Percentiles rank a stretch among this genome's conserved stretches.
Conservation (phyloP, 129 eudicot genomes). For the Flaveria brownii region DNA sequence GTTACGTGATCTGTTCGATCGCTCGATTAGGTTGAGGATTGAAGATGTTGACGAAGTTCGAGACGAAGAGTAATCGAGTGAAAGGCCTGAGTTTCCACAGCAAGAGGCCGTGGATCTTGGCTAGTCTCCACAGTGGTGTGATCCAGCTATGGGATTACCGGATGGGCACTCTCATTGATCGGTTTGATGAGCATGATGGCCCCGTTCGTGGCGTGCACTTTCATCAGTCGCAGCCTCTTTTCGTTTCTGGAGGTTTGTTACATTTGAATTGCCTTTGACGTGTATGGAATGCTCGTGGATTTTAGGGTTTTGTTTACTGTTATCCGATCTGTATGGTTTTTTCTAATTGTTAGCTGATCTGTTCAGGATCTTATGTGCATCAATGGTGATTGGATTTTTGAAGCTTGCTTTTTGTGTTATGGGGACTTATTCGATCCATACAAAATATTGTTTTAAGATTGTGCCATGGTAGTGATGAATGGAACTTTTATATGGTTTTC, state of each 20-base stretch:
- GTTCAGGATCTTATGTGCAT: too few relatives aligned
- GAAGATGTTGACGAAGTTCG: conserved; percentile 40
- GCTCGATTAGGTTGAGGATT: conserved; percentile 25
- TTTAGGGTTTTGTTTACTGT: conserved; percentile 11
- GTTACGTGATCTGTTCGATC: conserved; percentile 10
- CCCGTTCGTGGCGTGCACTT: conserved; percentile 91
- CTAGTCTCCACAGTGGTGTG: conserved; percentile 48
- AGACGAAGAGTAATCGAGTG: conserved; percentile 44
- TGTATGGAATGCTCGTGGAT: conserved; percentile 8
- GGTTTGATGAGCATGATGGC: conserved; percentile 81
- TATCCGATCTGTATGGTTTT: conserved; percentile 11
- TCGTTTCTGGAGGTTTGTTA: conserved; percentile 75
- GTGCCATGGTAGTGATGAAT: conserved; percentile 19
- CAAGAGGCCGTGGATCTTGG: conserved; percentile 49
- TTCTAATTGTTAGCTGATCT: background rate
- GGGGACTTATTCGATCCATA: conserved; percentile 1
- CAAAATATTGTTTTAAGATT: conserved; percentile 16
- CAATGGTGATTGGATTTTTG: too few relatives aligned
- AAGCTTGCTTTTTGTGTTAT: too few relatives aligned
- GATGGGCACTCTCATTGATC: conserved; percentile 84
- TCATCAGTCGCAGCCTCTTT: conserved; percentile 81
- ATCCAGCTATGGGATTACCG: conserved; percentile 63
- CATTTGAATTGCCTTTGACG: background rate
- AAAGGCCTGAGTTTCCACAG: conserved; percentile 49
- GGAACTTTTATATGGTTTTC: background rate